A percentile compares a stretch with the other conserved stretches of the same genome.
Conservation (phyloP, 2,329 filamentous ascomycete species). For the Trichoderma simmonsii region DNA sequence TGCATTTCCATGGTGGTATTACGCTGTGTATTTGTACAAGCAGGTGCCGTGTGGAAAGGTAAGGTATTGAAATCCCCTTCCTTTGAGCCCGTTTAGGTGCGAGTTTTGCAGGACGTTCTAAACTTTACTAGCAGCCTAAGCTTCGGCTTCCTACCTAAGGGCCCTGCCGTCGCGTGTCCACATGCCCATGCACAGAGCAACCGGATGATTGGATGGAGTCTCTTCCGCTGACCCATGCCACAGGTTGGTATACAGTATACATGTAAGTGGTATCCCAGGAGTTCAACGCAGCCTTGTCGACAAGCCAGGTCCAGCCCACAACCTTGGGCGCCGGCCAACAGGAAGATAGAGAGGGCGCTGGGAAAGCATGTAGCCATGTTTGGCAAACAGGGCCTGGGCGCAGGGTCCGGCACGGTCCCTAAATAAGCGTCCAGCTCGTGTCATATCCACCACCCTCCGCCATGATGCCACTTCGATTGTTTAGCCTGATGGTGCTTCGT, state of each 20-base stretch:
- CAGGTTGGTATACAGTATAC: not conserved
- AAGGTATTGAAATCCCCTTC: not conserved
- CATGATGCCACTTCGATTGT: constrained; percentile 19
- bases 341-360: constrained; percentile 8
- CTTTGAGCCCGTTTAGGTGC: not conserved
- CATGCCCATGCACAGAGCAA: not conserved
- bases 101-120: not conserved
- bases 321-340: constrained; percentile 4
- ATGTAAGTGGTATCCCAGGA: not conserved
- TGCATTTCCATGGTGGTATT: not conserved
- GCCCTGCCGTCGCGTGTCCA: not conserved
- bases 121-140: not conserved
- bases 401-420: constrained; percentile 18
- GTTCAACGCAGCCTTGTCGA: constrained; percentile 10
- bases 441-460: constrained; percentile 15
- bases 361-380: not conserved
- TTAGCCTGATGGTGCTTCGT: constrained; percentile 15
- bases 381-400: constrained; percentile 10
- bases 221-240: not conserved
- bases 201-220: not conserved
- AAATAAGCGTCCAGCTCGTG: constrained; percentile 19
- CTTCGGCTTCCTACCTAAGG: not conserved
- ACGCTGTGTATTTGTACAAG: too few species aligned
- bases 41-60: not conserved
- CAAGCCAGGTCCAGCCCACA: not conserved